Evolutionary conservation across 1,139 yeast species (phyloP), one percentile per base, ranked within the genome.

Genomic region (Blastobotrys niveus): DNA sequence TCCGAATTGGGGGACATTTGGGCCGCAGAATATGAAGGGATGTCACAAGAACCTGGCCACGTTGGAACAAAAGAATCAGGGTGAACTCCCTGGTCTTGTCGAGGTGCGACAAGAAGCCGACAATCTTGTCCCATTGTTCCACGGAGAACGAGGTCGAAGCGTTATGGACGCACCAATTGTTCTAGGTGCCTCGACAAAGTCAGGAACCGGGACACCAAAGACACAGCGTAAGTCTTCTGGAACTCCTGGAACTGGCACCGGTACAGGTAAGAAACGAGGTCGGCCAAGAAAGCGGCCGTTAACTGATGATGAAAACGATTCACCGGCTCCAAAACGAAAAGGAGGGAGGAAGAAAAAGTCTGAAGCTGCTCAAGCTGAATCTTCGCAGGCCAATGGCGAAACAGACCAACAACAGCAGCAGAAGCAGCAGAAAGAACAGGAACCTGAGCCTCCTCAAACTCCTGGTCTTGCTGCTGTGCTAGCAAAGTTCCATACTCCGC

Each of bases 241-340:
- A 2, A 34, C 39, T 3, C 32, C 37, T 6, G 10, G 18, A 15
- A 34, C 29, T 17, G 10, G 18, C 5, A 34, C 29, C n/a, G 17
- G 39, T 12, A 35, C 53, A 2, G 53, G 52, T 2, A 49, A 50
- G 25, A 56, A 58, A 24, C 54, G 63, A 12, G 67, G 65, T 2
- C 38, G 66, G 20, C 67, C 65, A 0, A 51, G 58, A 34, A 63
- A 62, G 48, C 43, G 49, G 10, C 51, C 55, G 19, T 26, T 42
- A 7, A 10, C 43, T 9, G 43, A 39, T 7, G 43, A 39, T 12
- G 18, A 30, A 14, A 14, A 29, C 6, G 20, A 40, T 5, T 19
- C 43, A 6, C 30, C 40, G 4, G 42, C 34, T 38, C n/a, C n/a
- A n/a, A n/a, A n/a, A n/a, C n/a, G n/a, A n/a, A n/a, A 47, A 42